These are phyloP conservation scores for Metarhizium sp. DNA, from an alignment of 2,329 filamentous ascomycete species.

Conservation along the genomic window DNA sequence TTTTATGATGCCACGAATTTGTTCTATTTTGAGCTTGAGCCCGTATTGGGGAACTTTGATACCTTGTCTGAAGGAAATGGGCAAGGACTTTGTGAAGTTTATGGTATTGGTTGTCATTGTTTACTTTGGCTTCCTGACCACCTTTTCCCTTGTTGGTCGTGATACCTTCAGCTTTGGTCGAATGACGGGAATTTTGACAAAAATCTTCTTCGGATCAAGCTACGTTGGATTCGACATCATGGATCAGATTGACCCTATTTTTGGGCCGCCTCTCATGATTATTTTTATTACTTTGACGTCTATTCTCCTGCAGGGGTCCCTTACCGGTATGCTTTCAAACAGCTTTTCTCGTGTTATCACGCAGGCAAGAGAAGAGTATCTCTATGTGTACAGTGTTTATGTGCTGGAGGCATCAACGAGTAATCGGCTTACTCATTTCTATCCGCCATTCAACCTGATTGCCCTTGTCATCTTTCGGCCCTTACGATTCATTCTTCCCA, in stretches of 20 bases:
- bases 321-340: constrained; percentile 72
- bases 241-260: constrained; percentile 48
- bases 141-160: constrained; percentile 69
- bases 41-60: constrained; percentile 88
- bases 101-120: constrained; percentile 70
- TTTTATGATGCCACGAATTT: constrained; percentile 83
- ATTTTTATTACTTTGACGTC: constrained; percentile 71
- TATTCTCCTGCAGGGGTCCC: constrained; percentile 67
- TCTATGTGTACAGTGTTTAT: constrained; percentile 64
- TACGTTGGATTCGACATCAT: constrained; percentile 65
- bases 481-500: constrained; percentile 57
- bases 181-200: constrained; percentile 70
- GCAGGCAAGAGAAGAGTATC: constrained; percentile 63
- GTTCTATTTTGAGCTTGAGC: constrained; percentile 75
- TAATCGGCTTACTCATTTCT: constrained; percentile 60
- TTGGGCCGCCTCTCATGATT: constrained; percentile 54
- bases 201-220: constrained; percentile 72
- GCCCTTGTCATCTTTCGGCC: constrained; percentile 64
- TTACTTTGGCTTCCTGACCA: constrained; percentile 83
- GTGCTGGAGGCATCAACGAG: constrained; percentile 59
- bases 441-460: constrained; percentile 65
- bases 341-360: constrained; percentile 58
- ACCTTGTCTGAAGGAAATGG: constrained; percentile 89
- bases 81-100: constrained; percentile 84
- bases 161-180: constrained; percentile 53